Percentiles rank a stretch among this genome's conserved stretches.
Conservation (phyloP, 768 basidiomycete genomes). For the Gelatoporia subvermispora region DNA sequence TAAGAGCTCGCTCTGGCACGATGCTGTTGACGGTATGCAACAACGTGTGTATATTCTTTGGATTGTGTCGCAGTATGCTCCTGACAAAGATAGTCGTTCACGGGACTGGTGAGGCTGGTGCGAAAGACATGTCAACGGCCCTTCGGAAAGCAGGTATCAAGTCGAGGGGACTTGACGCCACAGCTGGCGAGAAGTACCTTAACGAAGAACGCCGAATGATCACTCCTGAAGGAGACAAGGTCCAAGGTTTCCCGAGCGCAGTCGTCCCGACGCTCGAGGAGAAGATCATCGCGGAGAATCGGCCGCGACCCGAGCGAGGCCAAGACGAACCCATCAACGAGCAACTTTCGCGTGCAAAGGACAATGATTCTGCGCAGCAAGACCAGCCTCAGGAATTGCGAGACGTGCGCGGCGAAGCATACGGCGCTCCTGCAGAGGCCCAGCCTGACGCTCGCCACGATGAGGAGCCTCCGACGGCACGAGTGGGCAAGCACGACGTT, state of each 20-base stretch:
- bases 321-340: conserved; percentile 25
- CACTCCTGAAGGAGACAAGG: conserved; percentile 45
- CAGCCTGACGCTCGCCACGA: conserved; percentile 36
- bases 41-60: conserved; percentile 52
- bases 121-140: conserved; percentile 30
- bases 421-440: conserved; percentile 54
- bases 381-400: conserved; percentile 26
- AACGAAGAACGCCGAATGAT: conserved; percentile 49
- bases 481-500: conserved; percentile 37
- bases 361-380: conserved; percentile 2
- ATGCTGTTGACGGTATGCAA: conserved; percentile 33
- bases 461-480: conserved; percentile 44
- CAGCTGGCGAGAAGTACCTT: conserved; percentile 36
- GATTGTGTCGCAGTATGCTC: not conserved
- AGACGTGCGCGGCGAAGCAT: conserved; percentile 39
- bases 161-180: conserved; percentile 33
- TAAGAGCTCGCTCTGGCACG: conserved; percentile 24
- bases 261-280: conserved; percentile 70
- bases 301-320: conserved; percentile 22
- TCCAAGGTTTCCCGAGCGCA: conserved; percentile 54
- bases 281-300: conserved; percentile 47
- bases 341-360: conserved; percentile 20
- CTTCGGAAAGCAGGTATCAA: conserved; percentile 42
- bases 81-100: too few species aligned
- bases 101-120: conserved; percentile 33